These are phyloP conservation scores for Tolypocladium cylindrosporum DNA, from an alignment of 2,329 filamentous ascomycete species.

Conservation along the genomic window DNA sequence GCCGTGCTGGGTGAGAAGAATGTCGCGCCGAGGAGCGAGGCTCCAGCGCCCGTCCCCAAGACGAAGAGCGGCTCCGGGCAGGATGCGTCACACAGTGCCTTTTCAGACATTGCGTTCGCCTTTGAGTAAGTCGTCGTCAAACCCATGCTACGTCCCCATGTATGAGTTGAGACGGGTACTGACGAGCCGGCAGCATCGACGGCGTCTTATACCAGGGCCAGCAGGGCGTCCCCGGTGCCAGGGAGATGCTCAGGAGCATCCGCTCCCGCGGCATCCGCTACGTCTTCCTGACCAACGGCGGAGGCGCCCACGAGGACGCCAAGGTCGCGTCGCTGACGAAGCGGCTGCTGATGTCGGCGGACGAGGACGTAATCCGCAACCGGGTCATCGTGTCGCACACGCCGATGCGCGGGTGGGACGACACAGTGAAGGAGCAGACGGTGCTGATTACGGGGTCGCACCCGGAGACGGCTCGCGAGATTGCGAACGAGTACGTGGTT, in stretches of 20 bases:
- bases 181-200: constrained; percentile 52
- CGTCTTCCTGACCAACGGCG: constrained; percentile 92
- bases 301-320: constrained; percentile 63
- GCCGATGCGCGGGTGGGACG: constrained; percentile 57
- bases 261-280: constrained; percentile 72
- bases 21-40: neutral
- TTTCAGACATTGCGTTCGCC: constrained; percentile 25
- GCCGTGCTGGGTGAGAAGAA: neutral
- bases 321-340: constrained; percentile 24
- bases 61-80: neutral
- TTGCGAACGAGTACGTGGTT: constrained; percentile 53
- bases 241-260: constrained; percentile 62
- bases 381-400: constrained; percentile 73
- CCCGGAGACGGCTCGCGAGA: constrained; percentile 54
- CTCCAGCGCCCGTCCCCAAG: neutral
- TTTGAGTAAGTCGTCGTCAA: constrained; percentile 20
- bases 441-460: constrained; percentile 66
- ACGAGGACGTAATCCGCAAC: constrained; percentile 22
- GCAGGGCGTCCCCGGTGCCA: constrained; percentile 68
- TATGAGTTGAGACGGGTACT: neutral
- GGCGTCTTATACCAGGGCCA: constrained; percentile 85
- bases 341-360: constrained; percentile 18
- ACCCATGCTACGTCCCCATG: neutral
- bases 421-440: constrained; percentile 34
- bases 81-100: constrained; percentile 7